These are phyloP conservation scores for Trichophyton verrucosum DNA, from an alignment of 2,329 filamentous ascomycete genomes.

Conservation along the genomic window DNA sequence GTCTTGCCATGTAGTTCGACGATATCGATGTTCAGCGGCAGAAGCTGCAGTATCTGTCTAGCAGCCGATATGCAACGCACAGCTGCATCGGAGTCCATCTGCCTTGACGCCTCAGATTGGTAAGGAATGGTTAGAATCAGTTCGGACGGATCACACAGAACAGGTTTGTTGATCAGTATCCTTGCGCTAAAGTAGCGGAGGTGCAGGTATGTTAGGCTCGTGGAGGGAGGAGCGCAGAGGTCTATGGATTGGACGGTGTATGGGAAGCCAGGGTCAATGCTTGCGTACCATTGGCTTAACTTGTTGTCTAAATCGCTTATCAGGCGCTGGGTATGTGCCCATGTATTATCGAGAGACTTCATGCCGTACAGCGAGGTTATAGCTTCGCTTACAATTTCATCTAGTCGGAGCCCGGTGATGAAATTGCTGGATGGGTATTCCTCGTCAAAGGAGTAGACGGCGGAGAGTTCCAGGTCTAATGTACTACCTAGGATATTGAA, in stretches of 20 bases:
- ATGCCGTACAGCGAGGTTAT: constrained; percentile 24
- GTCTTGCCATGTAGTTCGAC: constrained; percentile 20
- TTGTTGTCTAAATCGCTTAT: constrained; percentile 20
- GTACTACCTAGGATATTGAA: not conserved
- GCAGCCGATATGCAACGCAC: constrained; percentile 25
- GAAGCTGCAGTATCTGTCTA: constrained; percentile 20
- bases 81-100: constrained; percentile 24
- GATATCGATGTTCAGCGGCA: constrained; percentile 22
- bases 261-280: constrained; percentile 17
- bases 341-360: constrained; percentile 19
- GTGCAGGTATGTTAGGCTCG: constrained; percentile 11
- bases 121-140: constrained; percentile 21
- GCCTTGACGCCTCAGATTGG: constrained; percentile 20
- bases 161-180: constrained; percentile 30
- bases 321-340: constrained; percentile 23
- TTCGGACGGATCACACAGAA: constrained; percentile 21
- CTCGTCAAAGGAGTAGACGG: not conserved
- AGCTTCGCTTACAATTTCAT: constrained; percentile 20
- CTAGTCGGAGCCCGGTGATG: constrained; percentile 10
- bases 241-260: not conserved
- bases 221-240: not conserved
- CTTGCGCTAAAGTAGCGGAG: constrained; percentile 22
- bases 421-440: constrained; percentile 7
- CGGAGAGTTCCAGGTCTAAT: not conserved
- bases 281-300: constrained; percentile 23